Evolutionary conservation across 78 protist genomes (phyloP), one percentile per base, ranked within the genome.

Genomic region (Protostelium mycophagum): DNA sequence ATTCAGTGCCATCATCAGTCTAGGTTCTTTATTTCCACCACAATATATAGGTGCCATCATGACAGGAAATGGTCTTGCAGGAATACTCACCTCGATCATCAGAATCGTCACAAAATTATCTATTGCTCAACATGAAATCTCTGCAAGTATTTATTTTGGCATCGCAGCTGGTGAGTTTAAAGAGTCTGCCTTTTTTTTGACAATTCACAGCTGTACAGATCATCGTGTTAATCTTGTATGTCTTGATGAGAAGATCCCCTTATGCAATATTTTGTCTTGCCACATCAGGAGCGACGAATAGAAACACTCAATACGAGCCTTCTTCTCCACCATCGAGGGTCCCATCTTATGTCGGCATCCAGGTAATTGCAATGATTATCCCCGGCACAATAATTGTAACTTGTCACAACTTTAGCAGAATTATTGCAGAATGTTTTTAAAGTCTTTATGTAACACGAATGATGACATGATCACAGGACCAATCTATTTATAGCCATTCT

Each of bases 11-110:
- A 91, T 92, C 31, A 36, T 92, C 36, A 91, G 94, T 37, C 38
- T 92, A n/a, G 86, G 37, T 28, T 91, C 91, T 23, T 86, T 92
- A 0, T 92, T 92, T 83, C 94, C 94, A 89, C 35, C 51, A 10
- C 87, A 89, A 28, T 92, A 92, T 83, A 88, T 91, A 29, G 94
- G 94, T 89, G 91, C 91, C 0, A 91, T 92, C 25, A 92, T 92
- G 94, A 85, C 88, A 37, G 94, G 94, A 90, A 85, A 85, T 83
- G 94, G 94, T 88, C 87, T 92, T 34, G 94, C 94, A 10, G 94
- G 94, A 90, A 89, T 92, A 34, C 83, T 88, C 83, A 92, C 94
- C 16, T 88, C 90, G 34, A 35, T 83, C 0, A 36, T 91, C 16
- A 83, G 90, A 63, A 91, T 91, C 86, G 88, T 91, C 86, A 91